phyloP scores from a whole-genome alignment of 352 stramenopile genomes.

The Blastocystis sp. region DNA sequence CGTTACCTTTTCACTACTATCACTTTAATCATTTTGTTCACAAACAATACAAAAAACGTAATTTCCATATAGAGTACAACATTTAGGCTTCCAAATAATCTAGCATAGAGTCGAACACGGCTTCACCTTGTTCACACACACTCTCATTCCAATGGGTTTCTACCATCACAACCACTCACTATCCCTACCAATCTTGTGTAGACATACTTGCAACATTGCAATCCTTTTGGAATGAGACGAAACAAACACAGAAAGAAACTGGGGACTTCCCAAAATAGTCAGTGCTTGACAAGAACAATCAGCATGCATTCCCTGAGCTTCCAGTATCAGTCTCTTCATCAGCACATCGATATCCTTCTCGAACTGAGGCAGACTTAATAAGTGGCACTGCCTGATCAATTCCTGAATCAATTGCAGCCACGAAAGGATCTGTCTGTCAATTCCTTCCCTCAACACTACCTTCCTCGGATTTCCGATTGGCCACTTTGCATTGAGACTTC shows the following conservation, averaged over 20 bases:
- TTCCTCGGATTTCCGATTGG: not conserved
- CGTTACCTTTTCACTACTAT: not conserved
- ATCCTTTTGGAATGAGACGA: not conserved
- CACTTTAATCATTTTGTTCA: too few species aligned
- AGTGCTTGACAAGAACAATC: not conserved
- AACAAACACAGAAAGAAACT: not conserved
- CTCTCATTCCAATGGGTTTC: constrained; percentile 43
- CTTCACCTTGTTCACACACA: not conserved
- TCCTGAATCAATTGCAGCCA: constrained; percentile 16
- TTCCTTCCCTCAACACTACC: not conserved
- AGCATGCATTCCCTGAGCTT: not conserved
- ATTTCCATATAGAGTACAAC: too few species aligned
- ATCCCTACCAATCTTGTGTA: not conserved
- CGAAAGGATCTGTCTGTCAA: not conserved
- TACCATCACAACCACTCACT: not conserved
- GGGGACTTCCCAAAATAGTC: not conserved
- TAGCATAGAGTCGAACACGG: constrained; percentile 15
- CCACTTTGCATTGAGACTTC: constrained; percentile 17
- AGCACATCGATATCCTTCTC: not conserved
- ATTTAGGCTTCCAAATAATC: constrained; percentile 16
- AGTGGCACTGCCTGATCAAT: not conserved
- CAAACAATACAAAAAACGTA: too few species aligned
- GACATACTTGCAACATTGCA: not conserved
- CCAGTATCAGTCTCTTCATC: not conserved
- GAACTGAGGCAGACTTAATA: not conserved